phyloP scores from a whole-genome alignment of 305 asterid genomes.

The Solanum chacoense region DNA sequence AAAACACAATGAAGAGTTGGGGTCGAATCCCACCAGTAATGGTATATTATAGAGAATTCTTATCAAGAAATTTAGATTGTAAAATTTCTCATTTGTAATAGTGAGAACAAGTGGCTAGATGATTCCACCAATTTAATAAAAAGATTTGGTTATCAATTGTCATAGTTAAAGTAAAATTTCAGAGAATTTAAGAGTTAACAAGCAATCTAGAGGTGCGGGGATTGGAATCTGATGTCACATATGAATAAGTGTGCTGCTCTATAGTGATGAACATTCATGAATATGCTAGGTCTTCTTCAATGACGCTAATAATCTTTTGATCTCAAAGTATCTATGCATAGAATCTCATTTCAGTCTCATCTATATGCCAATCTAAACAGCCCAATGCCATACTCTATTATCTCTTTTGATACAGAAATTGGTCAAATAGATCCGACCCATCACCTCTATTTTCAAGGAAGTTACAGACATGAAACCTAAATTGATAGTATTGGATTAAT shows the following conservation, averaged over 20 bases:
- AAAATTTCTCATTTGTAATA: not conserved
- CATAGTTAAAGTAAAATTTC: not conserved
- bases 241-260: not conserved
- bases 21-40: not conserved
- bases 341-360: not conserved
- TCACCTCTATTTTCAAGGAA: not conserved
- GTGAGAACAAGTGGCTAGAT: not conserved
- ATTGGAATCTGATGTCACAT: not conserved
- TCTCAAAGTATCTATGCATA: not conserved
- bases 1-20: not conserved
- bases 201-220: not conserved
- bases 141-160: not conserved
- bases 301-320: not conserved
- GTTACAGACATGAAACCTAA: not conserved
- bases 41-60: not conserved
- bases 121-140: not conserved
- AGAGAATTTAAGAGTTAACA: not conserved
- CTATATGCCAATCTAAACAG: not conserved
- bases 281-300: not conserved
- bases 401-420: not conserved
- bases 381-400: not conserved
- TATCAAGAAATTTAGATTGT: not conserved
- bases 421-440: not conserved
- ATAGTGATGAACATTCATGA: not conserved
- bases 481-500: not conserved